Evolutionary conservation across 371 early-diverging fungal species (phyloP), one percentile per base, ranked within the genome.

Genomic region (Zancudomyces culisetae): DNA sequence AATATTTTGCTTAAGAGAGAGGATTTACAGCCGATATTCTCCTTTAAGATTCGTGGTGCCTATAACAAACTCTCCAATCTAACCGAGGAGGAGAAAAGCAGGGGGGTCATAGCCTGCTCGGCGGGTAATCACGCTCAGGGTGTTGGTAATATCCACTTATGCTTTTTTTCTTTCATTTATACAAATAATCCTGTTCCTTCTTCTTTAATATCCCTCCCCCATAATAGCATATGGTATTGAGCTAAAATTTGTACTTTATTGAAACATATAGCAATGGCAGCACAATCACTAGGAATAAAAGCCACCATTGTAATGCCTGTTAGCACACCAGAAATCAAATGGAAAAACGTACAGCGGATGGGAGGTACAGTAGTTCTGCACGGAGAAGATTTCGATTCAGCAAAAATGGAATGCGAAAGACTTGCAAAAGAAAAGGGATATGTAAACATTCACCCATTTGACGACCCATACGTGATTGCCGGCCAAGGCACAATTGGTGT

Each of bases 81-180:
- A 52, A 70, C 82, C 1, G 61, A 65, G 1, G 82, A 75, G 42
- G 95, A 94, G 65, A 76, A 78, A 58, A 62, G 57, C 18, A 69
- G 73, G 2, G 97, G 97, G 2, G 90, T 97, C 27, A 84, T 94
- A 54, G 90, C 90, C n/a, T 87, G 89, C 56, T 90, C 90, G 35
- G 95, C 95, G 8, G 95, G 90, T 26, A 95, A 93, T 66, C 93
- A 93, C 65, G 93, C 93, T 2, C 95, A 92, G 64, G 94, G 93
- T 27, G 86, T 86, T 10, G n/a, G n/a, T n/a, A n/a, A n/a, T n/a
- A n/a, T n/a, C n/a, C n/a, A n/a, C n/a, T n/a, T n/a, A n/a, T n/a
- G n/a, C n/a, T n/a, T n/a, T n/a, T n/a, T n/a, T n/a, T n/a, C n/a
- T n/a, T n/a, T n/a, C n/a, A n/a, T n/a, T n/a, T n/a, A n/a, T n/a